Conservation (phyloP, 116 monocot species). For the Dioscorea cayenensis region DNA sequence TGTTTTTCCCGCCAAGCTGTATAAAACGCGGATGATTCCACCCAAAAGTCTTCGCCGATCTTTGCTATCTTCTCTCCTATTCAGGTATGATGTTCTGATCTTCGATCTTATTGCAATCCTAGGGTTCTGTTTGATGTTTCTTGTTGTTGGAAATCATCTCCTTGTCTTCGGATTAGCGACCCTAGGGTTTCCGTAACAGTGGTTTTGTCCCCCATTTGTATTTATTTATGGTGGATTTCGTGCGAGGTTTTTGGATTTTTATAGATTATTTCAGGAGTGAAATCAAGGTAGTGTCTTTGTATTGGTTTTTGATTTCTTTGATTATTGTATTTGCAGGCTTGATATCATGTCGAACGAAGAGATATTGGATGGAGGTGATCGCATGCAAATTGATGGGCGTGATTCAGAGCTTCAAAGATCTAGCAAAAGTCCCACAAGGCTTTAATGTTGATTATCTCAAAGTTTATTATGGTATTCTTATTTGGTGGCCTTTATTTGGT, state of each 20-base stretch:
- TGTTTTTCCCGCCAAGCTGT: no score
- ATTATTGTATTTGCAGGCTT: background rate
- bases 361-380: conserved; percentile 15
- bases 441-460: conserved; percentile 64
- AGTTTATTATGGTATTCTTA: conserved; percentile 69
- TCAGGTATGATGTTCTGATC: background rate
- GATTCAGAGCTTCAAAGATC: conserved; percentile 9
- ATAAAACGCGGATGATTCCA: no score
- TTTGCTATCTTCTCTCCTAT: no score
- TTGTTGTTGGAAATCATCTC: background rate
- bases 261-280: no score
- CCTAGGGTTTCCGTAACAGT: background rate
- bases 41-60: no score
- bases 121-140: background rate
- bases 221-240: no score
- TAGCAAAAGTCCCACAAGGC: conserved; percentile 14
- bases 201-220: no score
- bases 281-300: no score
- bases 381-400: conserved; percentile 63
- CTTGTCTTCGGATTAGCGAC: background rate
- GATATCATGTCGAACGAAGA: conserved; percentile 35
- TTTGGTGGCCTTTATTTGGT: no score
- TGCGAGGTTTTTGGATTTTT: background rate
- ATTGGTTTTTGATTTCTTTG: background rate
- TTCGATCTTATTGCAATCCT: background rate